Conservation (phyloP, 2,329 filamentous ascomycete genomes). For the Epichloe typhina region DNA sequence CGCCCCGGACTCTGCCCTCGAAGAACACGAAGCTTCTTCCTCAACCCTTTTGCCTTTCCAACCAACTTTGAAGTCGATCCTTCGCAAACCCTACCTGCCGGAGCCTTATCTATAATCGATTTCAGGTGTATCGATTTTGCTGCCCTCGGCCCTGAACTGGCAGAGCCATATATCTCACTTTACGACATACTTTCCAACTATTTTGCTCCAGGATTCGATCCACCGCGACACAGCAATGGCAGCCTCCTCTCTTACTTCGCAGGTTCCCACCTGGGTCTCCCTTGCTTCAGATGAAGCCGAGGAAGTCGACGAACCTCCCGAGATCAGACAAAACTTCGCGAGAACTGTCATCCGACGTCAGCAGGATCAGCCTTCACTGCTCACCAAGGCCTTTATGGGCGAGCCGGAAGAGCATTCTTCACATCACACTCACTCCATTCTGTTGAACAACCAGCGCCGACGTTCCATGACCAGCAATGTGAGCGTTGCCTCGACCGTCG, state of each 20-base stretch:
- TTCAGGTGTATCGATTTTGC: neutral
- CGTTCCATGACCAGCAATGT: constrained; percentile 67
- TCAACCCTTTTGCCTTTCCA: neutral
- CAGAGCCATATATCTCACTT: neutral
- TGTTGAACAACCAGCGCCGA: constrained; percentile 28
- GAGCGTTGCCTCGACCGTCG: constrained; percentile 72
- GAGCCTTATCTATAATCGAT: neutral
- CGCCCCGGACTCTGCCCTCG: neutral
- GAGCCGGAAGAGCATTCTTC: constrained; percentile 44
- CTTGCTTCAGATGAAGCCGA: constrained; percentile 47
- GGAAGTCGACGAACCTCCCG: constrained; percentile 83
- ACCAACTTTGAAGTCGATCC: neutral
- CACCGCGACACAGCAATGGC: constrained; percentile 14
- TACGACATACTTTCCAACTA: neutral
- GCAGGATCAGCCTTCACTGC: constrained; percentile 59
- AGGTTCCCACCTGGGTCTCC: constrained; percentile 20
- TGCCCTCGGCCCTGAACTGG: neutral
- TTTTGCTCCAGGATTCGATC: neutral
- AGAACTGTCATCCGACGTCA: constrained; percentile 34
- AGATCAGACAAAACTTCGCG: constrained; percentile 35
- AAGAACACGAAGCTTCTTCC: neutral
- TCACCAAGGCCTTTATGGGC: constrained; percentile 71
- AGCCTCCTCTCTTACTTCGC: constrained; percentile 11
- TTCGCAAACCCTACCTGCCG: neutral
- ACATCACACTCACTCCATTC: constrained; percentile 24